These are phyloP conservation scores for Volvox reticuliferus DNA, from an alignment of 139 green algal species.

Conservation along the genomic window DNA sequence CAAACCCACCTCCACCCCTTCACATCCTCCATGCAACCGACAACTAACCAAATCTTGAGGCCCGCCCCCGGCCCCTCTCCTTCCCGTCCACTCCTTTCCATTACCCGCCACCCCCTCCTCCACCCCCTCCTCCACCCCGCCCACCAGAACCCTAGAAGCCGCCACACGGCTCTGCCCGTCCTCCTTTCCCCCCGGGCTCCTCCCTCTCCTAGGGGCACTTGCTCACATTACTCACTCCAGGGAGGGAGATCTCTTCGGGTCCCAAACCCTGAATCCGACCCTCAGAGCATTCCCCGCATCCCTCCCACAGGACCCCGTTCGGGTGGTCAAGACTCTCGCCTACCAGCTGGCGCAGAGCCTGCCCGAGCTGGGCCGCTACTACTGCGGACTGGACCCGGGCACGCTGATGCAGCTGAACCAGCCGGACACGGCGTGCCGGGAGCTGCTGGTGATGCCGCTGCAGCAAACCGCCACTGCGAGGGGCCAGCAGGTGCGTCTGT, in stretches of 20 bases:
- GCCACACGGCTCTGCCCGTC: not conserved
- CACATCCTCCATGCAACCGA: too few species aligned
- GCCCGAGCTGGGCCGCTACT: constrained; percentile 31
- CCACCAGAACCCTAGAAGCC: not conserved
- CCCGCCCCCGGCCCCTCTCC: too few species aligned
- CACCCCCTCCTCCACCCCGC: too few species aligned
- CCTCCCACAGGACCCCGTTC: constrained; percentile 40
- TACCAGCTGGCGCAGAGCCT: constrained; percentile 49
- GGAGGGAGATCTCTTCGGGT: too few species aligned
- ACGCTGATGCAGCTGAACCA: constrained; percentile 39
- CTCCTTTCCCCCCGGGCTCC: not conserved
- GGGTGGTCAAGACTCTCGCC: constrained; percentile 53
- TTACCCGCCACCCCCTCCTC: too few species aligned
- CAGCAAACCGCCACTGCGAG: not conserved
- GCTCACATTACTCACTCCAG: too few species aligned
- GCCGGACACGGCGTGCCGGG: constrained; percentile 18
- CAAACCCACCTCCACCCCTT: too few species aligned
- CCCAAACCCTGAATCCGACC: too few species aligned
- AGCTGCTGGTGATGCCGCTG: constrained; percentile 36
- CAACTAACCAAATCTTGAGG: too few species aligned
- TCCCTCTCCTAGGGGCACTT: too few species aligned
- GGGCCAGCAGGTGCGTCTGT: constrained; percentile 32
- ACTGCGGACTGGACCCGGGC: constrained; percentile 33
- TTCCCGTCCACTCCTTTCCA: too few species aligned
- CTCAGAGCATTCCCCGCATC: too few species aligned